These are phyloP conservation scores for Penicillium ucsense DNA, from an alignment of 495 filamentous ascomycete species.

Conservation along the genomic window DNA sequence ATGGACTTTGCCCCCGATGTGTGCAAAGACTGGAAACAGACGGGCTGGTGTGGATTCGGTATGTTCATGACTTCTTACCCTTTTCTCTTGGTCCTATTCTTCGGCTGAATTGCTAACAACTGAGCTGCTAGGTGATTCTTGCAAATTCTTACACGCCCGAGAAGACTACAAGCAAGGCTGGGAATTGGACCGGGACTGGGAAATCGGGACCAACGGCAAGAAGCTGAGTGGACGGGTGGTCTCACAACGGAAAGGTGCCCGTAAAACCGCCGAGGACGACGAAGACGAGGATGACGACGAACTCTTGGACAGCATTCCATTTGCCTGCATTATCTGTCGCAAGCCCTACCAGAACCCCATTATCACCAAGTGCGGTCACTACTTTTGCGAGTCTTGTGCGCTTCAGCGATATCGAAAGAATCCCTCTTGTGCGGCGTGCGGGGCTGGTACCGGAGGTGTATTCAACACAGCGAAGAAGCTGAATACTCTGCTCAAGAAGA, in stretches of 20 bases:
- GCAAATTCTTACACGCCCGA: slow-evolving; percentile 79
- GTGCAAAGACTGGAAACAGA: slow-evolving; percentile 92
- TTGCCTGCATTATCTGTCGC: slow-evolving; percentile 90
- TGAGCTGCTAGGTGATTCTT: slow-evolving; percentile 42
- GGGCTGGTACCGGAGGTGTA: slow-evolving; percentile 72
- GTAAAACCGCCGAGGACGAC: slow-evolving; percentile 32
- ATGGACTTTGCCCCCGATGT: slow-evolving; percentile 91
- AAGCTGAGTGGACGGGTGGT: slow-evolving; percentile 52
- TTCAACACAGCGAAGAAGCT: slow-evolving; percentile 85
- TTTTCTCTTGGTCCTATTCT: background rate
- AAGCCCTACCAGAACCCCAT: slow-evolving; percentile 73
- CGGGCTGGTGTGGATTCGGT: slow-evolving; percentile 38
- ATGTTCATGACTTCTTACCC: slow-evolving; percentile 45
- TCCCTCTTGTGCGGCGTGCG: slow-evolving; percentile 78
- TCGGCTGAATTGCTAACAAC: no score
- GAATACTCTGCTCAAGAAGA: slow-evolving; percentile 72
- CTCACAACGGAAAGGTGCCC: slow-evolving; percentile 42
- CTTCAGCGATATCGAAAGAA: slow-evolving; percentile 72
- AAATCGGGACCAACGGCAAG: slow-evolving; percentile 69
- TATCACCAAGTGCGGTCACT: slow-evolving; percentile 85
- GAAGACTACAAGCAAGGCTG: slow-evolving; percentile 90
- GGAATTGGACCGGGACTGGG: slow-evolving; percentile 94
- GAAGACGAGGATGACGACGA: slow-evolving; percentile 60
- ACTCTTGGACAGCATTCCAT: slow-evolving; percentile 78
- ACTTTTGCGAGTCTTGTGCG: slow-evolving; percentile 89